Evolutionary conservation across 306 rosid species (phyloP).

Genomic region (Arachis stenosperma): DNA sequence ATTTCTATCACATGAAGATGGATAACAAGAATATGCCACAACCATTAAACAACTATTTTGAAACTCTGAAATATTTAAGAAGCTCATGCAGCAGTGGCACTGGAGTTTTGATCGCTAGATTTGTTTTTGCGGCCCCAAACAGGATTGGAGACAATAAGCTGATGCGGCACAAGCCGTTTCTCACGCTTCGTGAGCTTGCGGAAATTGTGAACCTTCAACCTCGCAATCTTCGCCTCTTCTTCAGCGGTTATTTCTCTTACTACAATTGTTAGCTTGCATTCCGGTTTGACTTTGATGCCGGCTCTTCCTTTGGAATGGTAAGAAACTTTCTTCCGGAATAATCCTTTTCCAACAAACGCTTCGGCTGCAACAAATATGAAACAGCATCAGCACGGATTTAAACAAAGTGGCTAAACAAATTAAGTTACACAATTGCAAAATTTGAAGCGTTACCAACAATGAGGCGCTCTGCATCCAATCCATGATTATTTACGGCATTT

Average conservation of each 20-base stretch:
- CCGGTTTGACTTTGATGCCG: conserved; percentile 63
- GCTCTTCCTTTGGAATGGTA: conserved; percentile 55
- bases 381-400: conserved; percentile 30
- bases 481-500: conserved; percentile 91
- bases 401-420: conserved; percentile 29
- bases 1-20: conserved; percentile 7
- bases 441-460: conserved; percentile 65
- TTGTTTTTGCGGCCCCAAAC: conserved; percentile 83
- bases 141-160: conserved; percentile 82
- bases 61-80: neutral
- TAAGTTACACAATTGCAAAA: neutral
- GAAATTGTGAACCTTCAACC: conserved; percentile 73
- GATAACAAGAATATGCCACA: conserved; percentile 18
- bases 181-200: conserved; percentile 73
- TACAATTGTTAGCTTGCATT: conserved; percentile 80
- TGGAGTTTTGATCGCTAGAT: conserved; percentile 38
- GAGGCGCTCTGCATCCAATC: conserved; percentile 83
- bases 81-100: conserved; percentile 40
- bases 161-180: conserved; percentile 82
- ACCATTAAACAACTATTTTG: conserved; percentile 8
- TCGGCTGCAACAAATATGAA: conserved; percentile 60
- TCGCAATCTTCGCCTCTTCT: conserved; percentile 89
- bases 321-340: conserved; percentile 52
- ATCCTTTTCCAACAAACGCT: conserved; percentile 89
- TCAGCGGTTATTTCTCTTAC: conserved; percentile 85